Conservation (phyloP, 192 early-diverging fungal species). For the Rhizophagus clarus region DNA sequence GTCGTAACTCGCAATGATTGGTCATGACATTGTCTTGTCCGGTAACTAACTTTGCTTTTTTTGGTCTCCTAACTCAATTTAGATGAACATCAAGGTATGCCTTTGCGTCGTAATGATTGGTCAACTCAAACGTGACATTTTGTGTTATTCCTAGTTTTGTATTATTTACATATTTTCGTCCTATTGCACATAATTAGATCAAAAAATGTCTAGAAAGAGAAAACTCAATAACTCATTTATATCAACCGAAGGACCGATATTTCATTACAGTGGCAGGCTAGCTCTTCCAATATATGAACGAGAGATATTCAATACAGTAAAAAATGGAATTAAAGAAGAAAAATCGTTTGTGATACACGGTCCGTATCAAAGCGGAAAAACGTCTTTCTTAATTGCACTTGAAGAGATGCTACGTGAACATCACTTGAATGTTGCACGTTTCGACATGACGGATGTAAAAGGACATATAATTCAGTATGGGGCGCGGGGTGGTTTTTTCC, state of each 20-base stretch:
- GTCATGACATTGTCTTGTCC: too few relatives aligned
- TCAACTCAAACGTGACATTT: too few relatives aligned
- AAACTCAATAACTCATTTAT: neutral
- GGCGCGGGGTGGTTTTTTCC: neutral
- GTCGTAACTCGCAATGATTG: too few relatives aligned
- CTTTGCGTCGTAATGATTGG: too few relatives aligned
- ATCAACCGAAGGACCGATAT: neutral
- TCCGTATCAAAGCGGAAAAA: conserved; percentile 3
- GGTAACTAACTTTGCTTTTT: too few relatives aligned
- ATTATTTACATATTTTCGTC: too few relatives aligned
- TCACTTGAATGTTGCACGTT: neutral
- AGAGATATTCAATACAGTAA: conserved; percentile 2
- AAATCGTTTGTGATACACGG: neutral
- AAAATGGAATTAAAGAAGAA: neutral
- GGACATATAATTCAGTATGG: neutral
- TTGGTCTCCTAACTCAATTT: too few relatives aligned
- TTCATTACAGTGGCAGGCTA: neutral
- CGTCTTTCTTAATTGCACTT: conserved; percentile 8
- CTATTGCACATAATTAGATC: neutral
- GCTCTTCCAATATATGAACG: conserved; percentile 1
- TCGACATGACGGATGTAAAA: neutral
- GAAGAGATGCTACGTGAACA: neutral
- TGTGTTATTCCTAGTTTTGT: too few relatives aligned
- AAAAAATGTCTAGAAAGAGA: neutral
- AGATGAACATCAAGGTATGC: too few relatives aligned